phyloP scores from a whole-genome alignment of 441 rosid genomes.

The Monsonia emarginata region DNA sequence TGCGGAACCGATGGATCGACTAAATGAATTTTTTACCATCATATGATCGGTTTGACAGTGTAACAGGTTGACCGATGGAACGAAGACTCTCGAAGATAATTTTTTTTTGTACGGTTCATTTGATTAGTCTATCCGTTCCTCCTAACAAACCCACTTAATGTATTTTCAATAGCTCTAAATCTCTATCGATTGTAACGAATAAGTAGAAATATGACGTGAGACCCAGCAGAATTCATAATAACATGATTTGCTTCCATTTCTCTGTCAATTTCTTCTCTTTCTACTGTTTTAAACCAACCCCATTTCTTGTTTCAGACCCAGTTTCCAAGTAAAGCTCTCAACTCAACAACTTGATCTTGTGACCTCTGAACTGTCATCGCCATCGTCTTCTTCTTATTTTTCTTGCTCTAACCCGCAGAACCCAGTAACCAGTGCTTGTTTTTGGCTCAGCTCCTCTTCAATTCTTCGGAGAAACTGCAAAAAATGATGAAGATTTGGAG shows the following conservation, averaged over 20 bases:
- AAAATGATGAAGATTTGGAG: conserved; percentile 44
- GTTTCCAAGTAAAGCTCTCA: conserved; percentile 2
- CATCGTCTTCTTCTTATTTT: background rate
- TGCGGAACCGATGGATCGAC: too few species aligned
- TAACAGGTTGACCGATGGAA: too few species aligned
- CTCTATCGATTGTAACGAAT: too few species aligned
- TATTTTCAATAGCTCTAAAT: too few species aligned
- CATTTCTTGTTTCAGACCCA: conserved; percentile 12
- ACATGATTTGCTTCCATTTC: conserved; percentile 26
- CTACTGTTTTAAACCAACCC: conserved; percentile 1
- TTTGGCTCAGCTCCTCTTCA: background rate
- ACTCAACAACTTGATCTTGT: conserved; percentile 22
- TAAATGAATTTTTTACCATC: too few species aligned
- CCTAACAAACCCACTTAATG: too few species aligned
- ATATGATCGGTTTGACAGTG: too few species aligned
- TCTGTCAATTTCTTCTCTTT: conserved; percentile 11
- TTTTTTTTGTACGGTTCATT: too few species aligned
- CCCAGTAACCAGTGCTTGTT: background rate
- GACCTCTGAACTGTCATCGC: conserved; percentile 24
- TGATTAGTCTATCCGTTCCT: too few species aligned
- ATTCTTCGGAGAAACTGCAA: background rate
- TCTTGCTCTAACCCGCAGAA: background rate
- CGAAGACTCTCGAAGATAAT: too few species aligned
- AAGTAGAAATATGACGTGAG: too few species aligned
- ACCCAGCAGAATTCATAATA: too few species aligned